These are phyloP conservation scores for Clohesyomyces aquaticus DNA, from an alignment of 495 filamentous ascomycete species.

Conservation along the genomic window DNA sequence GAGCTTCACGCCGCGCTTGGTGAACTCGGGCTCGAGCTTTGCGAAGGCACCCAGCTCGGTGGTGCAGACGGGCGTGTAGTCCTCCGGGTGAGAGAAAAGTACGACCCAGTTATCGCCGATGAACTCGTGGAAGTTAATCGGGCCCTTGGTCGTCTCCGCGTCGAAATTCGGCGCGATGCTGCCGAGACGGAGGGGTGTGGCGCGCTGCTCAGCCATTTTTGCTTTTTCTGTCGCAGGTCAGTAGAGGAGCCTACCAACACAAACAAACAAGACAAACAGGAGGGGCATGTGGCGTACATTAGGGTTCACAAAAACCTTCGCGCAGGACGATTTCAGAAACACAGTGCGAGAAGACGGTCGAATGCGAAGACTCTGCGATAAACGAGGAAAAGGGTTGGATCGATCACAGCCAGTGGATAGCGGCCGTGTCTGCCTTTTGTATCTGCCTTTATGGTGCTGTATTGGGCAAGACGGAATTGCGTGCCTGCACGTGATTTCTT, in stretches of 20 bases:
- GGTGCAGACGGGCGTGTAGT: constrained; percentile 86
- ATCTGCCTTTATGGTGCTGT: neutral
- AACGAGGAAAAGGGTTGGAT: no score
- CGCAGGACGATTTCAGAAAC: no score
- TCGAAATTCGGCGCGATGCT: constrained; percentile 90
- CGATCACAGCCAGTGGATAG: neutral
- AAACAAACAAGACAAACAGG: constrained; percentile 37
- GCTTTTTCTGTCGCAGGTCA: constrained; percentile 8
- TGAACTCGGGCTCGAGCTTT: constrained; percentile 96
- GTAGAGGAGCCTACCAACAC: constrained; percentile 10
- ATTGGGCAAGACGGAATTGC: constrained; percentile 21
- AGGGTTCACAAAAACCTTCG: no score
- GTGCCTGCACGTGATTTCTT: neutral
- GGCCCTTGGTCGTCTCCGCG: constrained; percentile 86
- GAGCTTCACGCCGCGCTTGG: constrained; percentile 89
- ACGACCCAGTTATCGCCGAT: constrained; percentile 93
- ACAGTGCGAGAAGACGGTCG: no score
- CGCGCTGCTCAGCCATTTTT: constrained; percentile 41
- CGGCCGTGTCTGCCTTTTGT: constrained; percentile 19
- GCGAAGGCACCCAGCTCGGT: constrained; percentile 97
- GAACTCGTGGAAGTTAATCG: constrained; percentile 96
- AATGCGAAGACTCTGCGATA: neutral
- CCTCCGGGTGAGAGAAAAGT: constrained; percentile 95
- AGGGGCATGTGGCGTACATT: no score
- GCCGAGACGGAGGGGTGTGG: constrained; percentile 75